Evolutionary conservation across 768 basidiomycete species (phyloP).

Genomic region (Tricholoma sp.): DNA sequence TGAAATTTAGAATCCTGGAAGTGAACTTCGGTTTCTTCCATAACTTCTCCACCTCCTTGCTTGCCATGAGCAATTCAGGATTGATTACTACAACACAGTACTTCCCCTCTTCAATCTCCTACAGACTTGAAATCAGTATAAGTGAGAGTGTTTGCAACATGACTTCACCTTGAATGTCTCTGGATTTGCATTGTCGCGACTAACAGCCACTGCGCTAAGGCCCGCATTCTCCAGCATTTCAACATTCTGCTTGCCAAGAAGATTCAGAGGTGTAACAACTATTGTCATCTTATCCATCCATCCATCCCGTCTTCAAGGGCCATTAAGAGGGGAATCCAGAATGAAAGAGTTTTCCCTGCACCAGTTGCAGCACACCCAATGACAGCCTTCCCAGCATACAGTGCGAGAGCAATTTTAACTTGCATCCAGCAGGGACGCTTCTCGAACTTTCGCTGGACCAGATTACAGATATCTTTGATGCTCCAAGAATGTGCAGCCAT

Average conservation of each 20-base stretch:
- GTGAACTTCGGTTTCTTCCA: constrained; percentile 7
- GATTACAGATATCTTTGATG: too few relatives aligned
- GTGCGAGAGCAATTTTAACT: background rate
- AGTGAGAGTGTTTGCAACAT: background rate
- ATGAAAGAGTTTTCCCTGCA: background rate
- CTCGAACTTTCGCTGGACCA: background rate
- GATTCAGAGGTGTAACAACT: constrained; percentile 21
- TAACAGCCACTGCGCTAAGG: too few relatives aligned
- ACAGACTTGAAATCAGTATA: background rate
- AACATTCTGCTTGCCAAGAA: constrained; percentile 26
- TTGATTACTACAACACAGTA: constrained; percentile 16
- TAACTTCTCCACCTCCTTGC: background rate
- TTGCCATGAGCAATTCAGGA: constrained; percentile 8
- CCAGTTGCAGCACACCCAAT: background rate
- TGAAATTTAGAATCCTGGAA: constrained; percentile 17
- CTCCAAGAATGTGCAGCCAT: background rate
- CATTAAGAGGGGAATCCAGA: too few relatives aligned
- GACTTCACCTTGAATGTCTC: background rate
- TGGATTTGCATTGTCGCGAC: background rate
- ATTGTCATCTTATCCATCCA: constrained; percentile 11
- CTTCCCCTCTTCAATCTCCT: constrained; percentile 6
- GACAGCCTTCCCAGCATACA: background rate
- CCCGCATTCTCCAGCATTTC: background rate
- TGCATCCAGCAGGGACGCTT: constrained; percentile 3
- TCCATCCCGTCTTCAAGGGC: constrained; percentile 12